Evolutionary conservation across 2,329 filamentous ascomycete genomes (phyloP).

Genomic region (Colletotrichum noveboracense): DNA sequence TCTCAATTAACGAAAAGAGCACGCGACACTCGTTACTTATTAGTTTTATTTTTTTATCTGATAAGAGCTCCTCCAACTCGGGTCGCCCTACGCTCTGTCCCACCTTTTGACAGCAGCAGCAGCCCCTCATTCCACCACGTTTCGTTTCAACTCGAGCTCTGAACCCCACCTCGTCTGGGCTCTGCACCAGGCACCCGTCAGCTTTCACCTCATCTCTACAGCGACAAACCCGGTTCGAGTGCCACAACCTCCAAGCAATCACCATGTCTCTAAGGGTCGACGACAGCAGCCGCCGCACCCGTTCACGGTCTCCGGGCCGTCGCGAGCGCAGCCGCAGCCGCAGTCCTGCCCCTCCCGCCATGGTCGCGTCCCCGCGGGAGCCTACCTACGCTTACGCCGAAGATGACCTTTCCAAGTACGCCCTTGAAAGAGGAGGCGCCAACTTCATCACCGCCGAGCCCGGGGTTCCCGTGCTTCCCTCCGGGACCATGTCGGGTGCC

Average conservation of each 20-base stretch:
- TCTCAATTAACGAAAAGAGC: not conserved
- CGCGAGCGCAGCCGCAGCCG: slow-evolving; percentile 40
- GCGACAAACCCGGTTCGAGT: slow-evolving; percentile 11
- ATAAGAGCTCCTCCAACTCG: not conserved
- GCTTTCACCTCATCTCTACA: not conserved
- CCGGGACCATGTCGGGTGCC: slow-evolving; percentile 22
- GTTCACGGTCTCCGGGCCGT: slow-evolving; percentile 52
- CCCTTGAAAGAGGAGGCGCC: slow-evolving; percentile 19
- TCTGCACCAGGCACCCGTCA: not conserved
- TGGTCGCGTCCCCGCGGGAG: slow-evolving; percentile 45
- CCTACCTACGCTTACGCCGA: slow-evolving; percentile 46
- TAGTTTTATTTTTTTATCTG: not conserved
- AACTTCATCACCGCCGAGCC: slow-evolving; percentile 18
- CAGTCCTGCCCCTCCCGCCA: slow-evolving; percentile 31
- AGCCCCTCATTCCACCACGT: slow-evolving; percentile 11
- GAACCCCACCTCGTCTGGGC: not conserved
- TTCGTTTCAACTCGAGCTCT: slow-evolving; percentile 18
- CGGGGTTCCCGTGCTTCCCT: not conserved
- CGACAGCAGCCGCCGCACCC: slow-evolving; percentile 47
- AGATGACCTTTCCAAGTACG: slow-evolving; percentile 42
- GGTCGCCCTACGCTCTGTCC: not conserved
- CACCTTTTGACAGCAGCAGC: not conserved
- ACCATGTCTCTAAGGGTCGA: slow-evolving; percentile 59
- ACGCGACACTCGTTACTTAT: not conserved
- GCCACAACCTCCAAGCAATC: not conserved